Evolutionary conservation across 2,329 filamentous ascomycete species (phyloP), one percentile per base, ranked within the genome.

Genomic region (Colletotrichum coccodes): DNA sequence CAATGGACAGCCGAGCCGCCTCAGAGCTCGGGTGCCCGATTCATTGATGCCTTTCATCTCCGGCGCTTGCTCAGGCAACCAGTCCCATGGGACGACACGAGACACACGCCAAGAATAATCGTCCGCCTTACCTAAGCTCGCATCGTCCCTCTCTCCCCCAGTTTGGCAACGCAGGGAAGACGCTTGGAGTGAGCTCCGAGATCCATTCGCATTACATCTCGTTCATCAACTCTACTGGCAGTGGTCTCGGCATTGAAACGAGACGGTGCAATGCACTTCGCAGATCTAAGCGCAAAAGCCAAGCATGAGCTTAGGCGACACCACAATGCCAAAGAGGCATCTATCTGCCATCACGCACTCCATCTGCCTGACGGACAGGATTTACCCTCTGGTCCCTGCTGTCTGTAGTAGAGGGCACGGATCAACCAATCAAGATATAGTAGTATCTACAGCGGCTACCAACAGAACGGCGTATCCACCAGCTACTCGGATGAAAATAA

Each of bases 211-310:
- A 40, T 44, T 67, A 59, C 64, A 46, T 60, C 49, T 16, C 14
- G 23, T 34, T 38, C 38, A 23, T 6, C 7, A 18, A 16, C 46
- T 63, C 28, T 21, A 16, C 60, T 36, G 46, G 34, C 60, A 46
- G 28, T 30, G 14, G 12, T 14, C 11, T 47, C 57, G 21, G 28
- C 28, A 46, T 64, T 67, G 50, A 67, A 67, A 64, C 64, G 21
- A 28, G 28, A 16, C 60, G n/a, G 44, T 46, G 12, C 52, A 64
- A 52, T 34, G 36, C 64, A 18, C 44, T 38, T 23, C 21, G 12
- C 44, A 46, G 28, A 52, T 57, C 38, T 58, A 68, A 66, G 63
- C 63, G 63, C 58, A 40, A 62, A 62, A 62, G 23, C 47, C 60
- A 47, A n/a, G 47, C 57, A 54, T 28, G 8, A 47, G 21, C 28